Evolutionary conservation across 176 grass and related monocot genomes (phyloP), one percentile per base, ranked within the genome.

Genomic region (Oropetium thomaeum): DNA sequence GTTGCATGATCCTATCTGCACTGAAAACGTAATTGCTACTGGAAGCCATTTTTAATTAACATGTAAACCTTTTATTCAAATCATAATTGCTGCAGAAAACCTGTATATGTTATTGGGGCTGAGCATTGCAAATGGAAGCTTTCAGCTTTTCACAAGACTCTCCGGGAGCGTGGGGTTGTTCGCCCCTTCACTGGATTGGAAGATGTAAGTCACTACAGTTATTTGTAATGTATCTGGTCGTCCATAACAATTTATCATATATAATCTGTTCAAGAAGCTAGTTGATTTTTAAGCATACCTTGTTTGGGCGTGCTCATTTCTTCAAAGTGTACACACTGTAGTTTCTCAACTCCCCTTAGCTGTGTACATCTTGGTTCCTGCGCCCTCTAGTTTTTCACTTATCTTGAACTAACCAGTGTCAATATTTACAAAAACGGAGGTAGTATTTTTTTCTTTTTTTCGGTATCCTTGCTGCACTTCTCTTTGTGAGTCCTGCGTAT

Each of bases 121-220:
- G 95, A 97, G 81, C 63, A 83, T 81, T 93, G 95, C 55, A 93
- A 84, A 67, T 94, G 95, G 95, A 98, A 94, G 80, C 87, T 93
- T 83, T 91, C 88, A 17, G 88, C 74, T 60, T 98, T 98, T 73
- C 91, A 94, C 78, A 98, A 89, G 67, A 87, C 74, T 65, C 74
- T 98, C 27, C 88, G 79, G 38, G 91, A 98, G 41, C 76, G 75
- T 79, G 88, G 95, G 75, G 66, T 94, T 76, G 88, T 84, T 32
- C 90, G 81, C 16, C 91, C 86, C 5, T 92, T 98, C 68, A 88
- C 91, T 28, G 95, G 95, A 45, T 86, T 98, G 62, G 95, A 98
- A 81, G 95, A 98, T 89, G 95, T 98, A 87, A 85, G 91, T 38
- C 25, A 34, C 19, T 70, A 39, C 26, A 70, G 3, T 58, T 77